phyloP scores from a whole-genome alignment of 2,329 filamentous ascomycete species.

The Colletotrichum lentis region DNA sequence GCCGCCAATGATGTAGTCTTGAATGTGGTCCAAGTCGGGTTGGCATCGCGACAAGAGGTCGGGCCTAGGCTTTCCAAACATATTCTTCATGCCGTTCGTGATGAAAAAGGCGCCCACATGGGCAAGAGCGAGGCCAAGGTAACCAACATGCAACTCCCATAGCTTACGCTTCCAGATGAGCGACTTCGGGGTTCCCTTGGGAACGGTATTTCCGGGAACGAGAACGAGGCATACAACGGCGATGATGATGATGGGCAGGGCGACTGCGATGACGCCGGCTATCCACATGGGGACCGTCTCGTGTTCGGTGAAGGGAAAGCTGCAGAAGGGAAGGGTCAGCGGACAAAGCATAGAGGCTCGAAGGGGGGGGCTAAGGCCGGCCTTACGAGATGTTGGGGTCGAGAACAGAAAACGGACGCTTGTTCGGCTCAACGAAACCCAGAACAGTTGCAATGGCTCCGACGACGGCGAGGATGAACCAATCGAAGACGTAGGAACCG shows the following conservation, averaged over 20 bases:
- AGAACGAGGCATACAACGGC: constrained; percentile 72
- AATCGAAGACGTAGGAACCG: constrained; percentile 77
- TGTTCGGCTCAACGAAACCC: constrained; percentile 67
- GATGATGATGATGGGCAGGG: constrained; percentile 73
- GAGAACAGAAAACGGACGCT: constrained; percentile 73
- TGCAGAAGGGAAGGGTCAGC: constrained; percentile 43
- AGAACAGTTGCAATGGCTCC: constrained; percentile 67
- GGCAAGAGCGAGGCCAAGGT: constrained; percentile 81
- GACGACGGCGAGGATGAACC: constrained; percentile 71
- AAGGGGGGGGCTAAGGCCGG: constrained; percentile 12
- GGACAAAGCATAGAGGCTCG: constrained; percentile 7
- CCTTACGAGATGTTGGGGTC: constrained; percentile 77
- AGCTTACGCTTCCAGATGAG: constrained; percentile 82
- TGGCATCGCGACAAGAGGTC: constrained; percentile 83
- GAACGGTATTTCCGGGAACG: constrained; percentile 75
- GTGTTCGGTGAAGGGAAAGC: constrained; percentile 73
- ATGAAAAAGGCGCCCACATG: constrained; percentile 79
- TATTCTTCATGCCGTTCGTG: constrained; percentile 85
- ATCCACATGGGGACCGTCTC: constrained; percentile 77
- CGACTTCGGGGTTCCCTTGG: constrained; percentile 66
- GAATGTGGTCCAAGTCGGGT: constrained; percentile 73
- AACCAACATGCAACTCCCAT: constrained; percentile 89
- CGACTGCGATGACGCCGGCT: constrained; percentile 69
- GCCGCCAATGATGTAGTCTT: constrained; percentile 69
- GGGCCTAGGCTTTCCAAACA: constrained; percentile 75